A percentile compares a stretch with the other conserved stretches of the same genome.
These are phyloP conservation scores for Chalciporus sp. DNA, from an alignment of 1,284 basidiomycete genomes.

Conservation along the genomic window DNA sequence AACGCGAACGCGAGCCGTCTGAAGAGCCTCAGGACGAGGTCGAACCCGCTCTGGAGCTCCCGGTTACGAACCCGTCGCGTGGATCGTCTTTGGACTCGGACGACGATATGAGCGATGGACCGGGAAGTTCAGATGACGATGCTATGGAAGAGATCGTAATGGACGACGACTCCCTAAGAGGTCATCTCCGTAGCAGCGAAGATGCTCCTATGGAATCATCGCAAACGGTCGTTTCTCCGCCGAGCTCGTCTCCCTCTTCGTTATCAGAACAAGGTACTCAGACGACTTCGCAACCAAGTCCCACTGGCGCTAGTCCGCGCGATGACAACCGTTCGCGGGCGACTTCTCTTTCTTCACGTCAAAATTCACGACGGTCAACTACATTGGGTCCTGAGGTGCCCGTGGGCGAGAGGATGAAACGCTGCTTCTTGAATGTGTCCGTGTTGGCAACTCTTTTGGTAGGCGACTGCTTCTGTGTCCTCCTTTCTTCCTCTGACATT, in stretches of 20 bases:
- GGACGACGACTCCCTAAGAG: constrained; percentile 54
- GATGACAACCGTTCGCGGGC: constrained; percentile 39
- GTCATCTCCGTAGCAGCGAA: constrained; percentile 23
- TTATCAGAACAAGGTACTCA: constrained; percentile 34
- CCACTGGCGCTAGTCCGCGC: constrained; percentile 33
- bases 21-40: constrained; percentile 63
- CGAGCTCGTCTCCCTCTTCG: constrained; percentile 29
- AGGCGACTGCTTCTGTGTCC: constrained; percentile 31
- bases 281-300: constrained; percentile 21
- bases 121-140: constrained; percentile 71
- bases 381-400: constrained; percentile 40
- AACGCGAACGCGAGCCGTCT: constrained; percentile 54
- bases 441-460: constrained; percentile 79
- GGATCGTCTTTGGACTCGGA: constrained; percentile 69
- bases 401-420: constrained; percentile 80
- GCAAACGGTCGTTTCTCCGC: constrained; percentile 31
- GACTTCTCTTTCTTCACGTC: constrained; percentile 49
- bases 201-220: constrained; percentile 29
- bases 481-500: constrained; percentile 2
- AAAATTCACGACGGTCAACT: constrained; percentile 51
- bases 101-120: constrained; percentile 74
- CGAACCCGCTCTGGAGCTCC: constrained; percentile 72
- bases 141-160: constrained; percentile 79
- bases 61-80: constrained; percentile 61
- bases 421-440: constrained; percentile 69